Conservation (phyloP, 2,329 filamentous ascomycete genomes). For the Pseudogymnoascus sp. region DNA sequence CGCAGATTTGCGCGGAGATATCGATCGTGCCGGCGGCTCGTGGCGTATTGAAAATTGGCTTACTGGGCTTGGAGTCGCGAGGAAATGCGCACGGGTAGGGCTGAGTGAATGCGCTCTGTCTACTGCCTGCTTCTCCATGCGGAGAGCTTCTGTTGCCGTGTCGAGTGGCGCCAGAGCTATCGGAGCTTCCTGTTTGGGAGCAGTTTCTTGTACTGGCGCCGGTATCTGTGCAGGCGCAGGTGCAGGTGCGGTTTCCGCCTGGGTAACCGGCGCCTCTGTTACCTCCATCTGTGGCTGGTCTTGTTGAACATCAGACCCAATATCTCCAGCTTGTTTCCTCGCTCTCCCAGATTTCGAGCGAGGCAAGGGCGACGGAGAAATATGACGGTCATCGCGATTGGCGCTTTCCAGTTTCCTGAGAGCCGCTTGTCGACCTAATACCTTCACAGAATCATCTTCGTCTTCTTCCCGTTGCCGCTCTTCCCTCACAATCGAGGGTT, state of each 20-base stretch:
- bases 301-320: neutral
- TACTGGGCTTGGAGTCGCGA: slow-evolving; percentile 38
- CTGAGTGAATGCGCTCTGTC: slow-evolving; percentile 40
- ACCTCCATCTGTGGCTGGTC: neutral
- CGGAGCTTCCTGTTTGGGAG: neutral
- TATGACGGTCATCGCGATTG: slow-evolving; percentile 13
- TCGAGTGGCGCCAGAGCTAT: neutral
- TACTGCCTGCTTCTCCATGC: slow-evolving; percentile 14
- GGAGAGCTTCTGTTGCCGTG: neutral
- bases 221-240: neutral
- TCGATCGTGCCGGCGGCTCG: slow-evolving; percentile 58
- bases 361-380: slow-evolving; percentile 22
- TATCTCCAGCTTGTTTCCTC: slow-evolving; percentile 15
- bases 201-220: neutral
- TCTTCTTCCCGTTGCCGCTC: slow-evolving; percentile 35
- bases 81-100: slow-evolving; percentile 61
- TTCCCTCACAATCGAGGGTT: slow-evolving; percentile 39
- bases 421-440: slow-evolving; percentile 4
- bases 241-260: neutral
- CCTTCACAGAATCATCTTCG: slow-evolving; percentile 22
- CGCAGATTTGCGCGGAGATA: slow-evolving; percentile 70
- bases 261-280: neutral
- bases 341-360: slow-evolving; percentile 17
- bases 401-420: slow-evolving; percentile 12
- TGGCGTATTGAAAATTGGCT: slow-evolving; percentile 43